Conservation (phyloP, 345 rosid genomes). For the Eutrema yunnanense region DNA sequence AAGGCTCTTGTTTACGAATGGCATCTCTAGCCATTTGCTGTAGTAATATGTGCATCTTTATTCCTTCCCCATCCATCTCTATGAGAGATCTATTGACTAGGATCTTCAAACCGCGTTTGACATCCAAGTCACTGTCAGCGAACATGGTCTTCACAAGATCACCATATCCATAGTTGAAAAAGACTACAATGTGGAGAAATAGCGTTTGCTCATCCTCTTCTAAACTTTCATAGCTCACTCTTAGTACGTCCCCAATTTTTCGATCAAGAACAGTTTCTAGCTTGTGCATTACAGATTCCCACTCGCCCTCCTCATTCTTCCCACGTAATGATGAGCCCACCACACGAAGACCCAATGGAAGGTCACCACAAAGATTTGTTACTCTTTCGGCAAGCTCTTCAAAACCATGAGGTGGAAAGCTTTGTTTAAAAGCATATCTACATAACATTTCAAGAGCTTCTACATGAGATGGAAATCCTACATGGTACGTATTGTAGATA, state of each 20-base stretch:
- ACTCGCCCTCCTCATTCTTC: background rate
- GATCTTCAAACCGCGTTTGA: background rate
- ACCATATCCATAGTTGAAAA: background rate
- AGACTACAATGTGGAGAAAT: slow-evolving; percentile 33
- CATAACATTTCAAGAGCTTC: background rate
- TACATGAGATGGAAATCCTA: background rate
- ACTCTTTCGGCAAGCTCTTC: background rate
- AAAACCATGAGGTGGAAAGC: background rate
- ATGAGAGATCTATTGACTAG: slow-evolving; percentile 22
- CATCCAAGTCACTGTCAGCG: background rate
- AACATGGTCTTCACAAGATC: background rate
- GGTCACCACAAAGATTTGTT: background rate
- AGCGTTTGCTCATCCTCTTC: background rate
- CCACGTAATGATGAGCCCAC: background rate
- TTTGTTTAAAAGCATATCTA: background rate
- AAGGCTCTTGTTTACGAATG: slow-evolving; percentile 15
- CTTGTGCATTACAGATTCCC: background rate
- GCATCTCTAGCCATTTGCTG: slow-evolving; percentile 19
- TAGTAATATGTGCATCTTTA: slow-evolving; percentile 28
- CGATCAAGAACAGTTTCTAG: background rate
- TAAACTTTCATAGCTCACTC: slow-evolving; percentile 26
- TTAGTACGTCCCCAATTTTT: background rate
- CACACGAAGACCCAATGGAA: background rate
- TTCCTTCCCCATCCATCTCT: background rate
- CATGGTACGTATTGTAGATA: background rate